Evolutionary conservation across 225 moss, liverwort and hornwort species (phyloP).

Genomic region (Pleurozium schreberi): DNA sequence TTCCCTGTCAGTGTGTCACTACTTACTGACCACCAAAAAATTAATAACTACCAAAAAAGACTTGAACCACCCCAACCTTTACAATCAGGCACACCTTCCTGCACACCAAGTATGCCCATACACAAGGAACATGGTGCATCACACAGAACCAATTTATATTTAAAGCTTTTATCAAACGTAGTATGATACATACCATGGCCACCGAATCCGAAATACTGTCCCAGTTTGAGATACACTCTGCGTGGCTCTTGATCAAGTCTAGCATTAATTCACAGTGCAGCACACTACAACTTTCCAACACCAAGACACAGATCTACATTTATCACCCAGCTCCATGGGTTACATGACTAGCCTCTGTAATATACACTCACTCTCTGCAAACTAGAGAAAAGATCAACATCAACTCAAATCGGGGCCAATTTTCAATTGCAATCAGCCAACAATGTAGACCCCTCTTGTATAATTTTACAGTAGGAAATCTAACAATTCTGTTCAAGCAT

Average conservation of each 20-base stretch:
- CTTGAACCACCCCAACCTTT: background rate
- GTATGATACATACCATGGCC: conserved; percentile 23
- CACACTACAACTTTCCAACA: background rate
- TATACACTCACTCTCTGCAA: conserved; percentile 24
- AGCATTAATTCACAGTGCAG: background rate
- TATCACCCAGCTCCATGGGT: background rate
- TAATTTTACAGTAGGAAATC: conserved; percentile 14
- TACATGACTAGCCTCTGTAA: conserved; percentile 22
- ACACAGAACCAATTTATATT: background rate
- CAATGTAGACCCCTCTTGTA: background rate
- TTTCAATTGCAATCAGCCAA: conserved; percentile 4
- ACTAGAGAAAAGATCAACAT: conserved; percentile 1
- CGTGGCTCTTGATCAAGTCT: background rate
- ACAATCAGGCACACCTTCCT: background rate
- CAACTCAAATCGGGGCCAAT: background rate
- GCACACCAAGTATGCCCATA: background rate
- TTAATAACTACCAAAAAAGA: background rate
- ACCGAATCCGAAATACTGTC: background rate
- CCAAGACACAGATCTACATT: background rate
- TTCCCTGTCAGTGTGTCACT: background rate
- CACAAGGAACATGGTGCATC: background rate
- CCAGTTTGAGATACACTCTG: background rate
- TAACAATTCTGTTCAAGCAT: background rate
- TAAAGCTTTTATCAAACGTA: background rate
- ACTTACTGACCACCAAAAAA: background rate